These are phyloP conservation scores for Arachis monticola DNA, from an alignment of 331 rosid genomes.

Conservation along the genomic window DNA sequence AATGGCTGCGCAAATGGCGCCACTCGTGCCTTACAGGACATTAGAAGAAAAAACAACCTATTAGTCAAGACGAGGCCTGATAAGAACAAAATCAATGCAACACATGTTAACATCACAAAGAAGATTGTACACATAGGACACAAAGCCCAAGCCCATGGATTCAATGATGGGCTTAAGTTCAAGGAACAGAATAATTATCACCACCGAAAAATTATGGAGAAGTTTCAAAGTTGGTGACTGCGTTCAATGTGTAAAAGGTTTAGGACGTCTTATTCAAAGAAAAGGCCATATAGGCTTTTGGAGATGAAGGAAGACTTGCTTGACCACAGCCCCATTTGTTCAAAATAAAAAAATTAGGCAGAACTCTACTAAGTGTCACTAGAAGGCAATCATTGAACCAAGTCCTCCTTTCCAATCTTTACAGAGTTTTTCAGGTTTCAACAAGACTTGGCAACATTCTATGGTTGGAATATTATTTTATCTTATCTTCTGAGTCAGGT, in stretches of 20 bases:
- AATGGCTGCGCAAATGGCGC: constrained; percentile 50
- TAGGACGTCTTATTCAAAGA: not conserved
- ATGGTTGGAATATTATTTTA: constrained; percentile 30
- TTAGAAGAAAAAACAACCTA: not conserved
- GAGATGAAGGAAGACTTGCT: constrained; percentile 25
- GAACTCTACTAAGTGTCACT: constrained; percentile 29
- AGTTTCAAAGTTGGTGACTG: too few species aligned
- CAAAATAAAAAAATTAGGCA: constrained; percentile 48
- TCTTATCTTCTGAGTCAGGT: constrained; percentile 29
- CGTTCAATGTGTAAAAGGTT: constrained; percentile 33
- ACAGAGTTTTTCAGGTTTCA: constrained; percentile 2
- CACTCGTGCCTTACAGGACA: constrained; percentile 38
- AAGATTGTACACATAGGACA: not conserved
- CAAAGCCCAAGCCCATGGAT: constrained; percentile 36
- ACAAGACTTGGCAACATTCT: constrained; percentile 16
- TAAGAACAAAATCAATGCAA: constrained; percentile 1
- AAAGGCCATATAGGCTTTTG: constrained; percentile 35
- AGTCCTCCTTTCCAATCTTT: constrained; percentile 24
- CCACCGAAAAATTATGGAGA: too few species aligned
- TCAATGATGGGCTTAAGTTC: not conserved
- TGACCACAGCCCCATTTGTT: constrained; percentile 16
- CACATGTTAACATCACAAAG: constrained; percentile 5
- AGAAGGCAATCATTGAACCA: constrained; percentile 40
- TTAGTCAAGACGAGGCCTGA: constrained; percentile 46
- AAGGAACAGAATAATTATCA: not conserved